A percentile compares a stretch with the other conserved stretches of the same genome.
Evolutionary conservation across 495 filamentous ascomycete genomes (phyloP).

Genomic region (Thermochaetoides thermophila): DNA sequence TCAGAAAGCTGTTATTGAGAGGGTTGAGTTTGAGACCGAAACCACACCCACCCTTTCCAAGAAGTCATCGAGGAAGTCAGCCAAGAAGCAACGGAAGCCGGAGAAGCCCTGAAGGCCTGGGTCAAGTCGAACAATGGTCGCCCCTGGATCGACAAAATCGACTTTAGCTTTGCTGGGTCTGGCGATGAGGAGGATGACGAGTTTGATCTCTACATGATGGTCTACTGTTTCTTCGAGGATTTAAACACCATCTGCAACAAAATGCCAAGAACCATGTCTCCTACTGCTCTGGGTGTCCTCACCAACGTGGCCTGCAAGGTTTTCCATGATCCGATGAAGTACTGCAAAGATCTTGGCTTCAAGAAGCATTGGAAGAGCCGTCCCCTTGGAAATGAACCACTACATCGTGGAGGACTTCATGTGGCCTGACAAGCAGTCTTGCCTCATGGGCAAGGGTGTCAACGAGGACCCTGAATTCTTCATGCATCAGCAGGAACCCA

Average conservation of each 20-base stretch:
- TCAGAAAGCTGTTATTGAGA: conserved; percentile 2
- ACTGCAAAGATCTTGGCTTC: conserved; percentile 9
- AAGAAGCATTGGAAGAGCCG: conserved; percentile 6
- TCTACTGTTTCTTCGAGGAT: conserved; percentile 22
- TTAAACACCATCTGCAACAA: conserved; percentile 19
- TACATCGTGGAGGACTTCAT: conserved; percentile 11
- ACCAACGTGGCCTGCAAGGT: conserved; percentile 20
- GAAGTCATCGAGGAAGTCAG: conserved; percentile 6
- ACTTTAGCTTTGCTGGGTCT: conserved; percentile 5
- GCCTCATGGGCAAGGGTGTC: conserved; percentile 1
- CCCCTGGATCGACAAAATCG: conserved; percentile 12
- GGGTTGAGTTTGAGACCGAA: conserved; percentile 4
- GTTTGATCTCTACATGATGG: conserved; percentile 19
- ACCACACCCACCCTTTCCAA: not conserved
- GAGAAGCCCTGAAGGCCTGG: not conserved
- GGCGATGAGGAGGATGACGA: conserved; percentile 10
- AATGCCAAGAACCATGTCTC: conserved; percentile 11
- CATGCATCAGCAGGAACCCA: conserved; percentile 13
- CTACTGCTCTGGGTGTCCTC: conserved; percentile 12
- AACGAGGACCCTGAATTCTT: conserved; percentile 7
- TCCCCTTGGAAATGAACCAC: conserved; percentile 8
- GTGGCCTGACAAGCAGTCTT: conserved; percentile 5
- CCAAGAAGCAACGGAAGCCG: conserved; percentile 9
- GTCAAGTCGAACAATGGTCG: conserved; percentile 3
- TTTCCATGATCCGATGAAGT: conserved; percentile 11